Evolutionary conservation across 306 rosid species (phyloP), one percentile per base, ranked within the genome.

Genomic region (Erythrophleum fordii): DNA sequence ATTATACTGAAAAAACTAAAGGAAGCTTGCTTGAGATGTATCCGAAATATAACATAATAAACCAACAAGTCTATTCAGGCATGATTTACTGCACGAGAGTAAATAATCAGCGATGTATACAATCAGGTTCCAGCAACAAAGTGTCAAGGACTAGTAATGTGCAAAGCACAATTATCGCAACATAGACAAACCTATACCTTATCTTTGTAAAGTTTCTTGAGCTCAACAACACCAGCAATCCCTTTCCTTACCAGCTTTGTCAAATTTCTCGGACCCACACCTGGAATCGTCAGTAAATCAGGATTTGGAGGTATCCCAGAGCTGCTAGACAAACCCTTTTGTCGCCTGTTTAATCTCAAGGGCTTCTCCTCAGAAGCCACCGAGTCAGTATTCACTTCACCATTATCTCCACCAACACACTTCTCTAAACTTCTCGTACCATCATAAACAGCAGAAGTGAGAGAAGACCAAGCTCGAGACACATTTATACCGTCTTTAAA

Each of bases 221-320:
- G 97, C 80, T 95, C 90, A 29, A 93, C 92, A 55, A 95, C 92
- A 61, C 97, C 97, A 16, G 88, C 94, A 46, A 95, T 91, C 42
- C 98, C 98, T 68, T 95, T 95, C 80, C 87, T 88, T 49, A 91
- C 87, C 65, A 95, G 92, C 83, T 95, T 95, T 81, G 86, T 90
- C 87, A 93, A 78, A 87, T 95, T 95, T 66, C 99, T 89, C 34
- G 94, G 97, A 61, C 99, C 99, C 37, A 95, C 97, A 1, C 99
- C 99, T 0, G 99, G 99, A 84, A 95, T 91, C 4, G 97, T 85
- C 91, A 95, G 60, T 88, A 95, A 91, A 77, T 95, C 99, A 61
- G 99, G 97, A 78, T 84, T 90, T 12, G 90, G 86, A 0, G 84
- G 77, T n/a, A 83, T 29, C 22, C 77, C 75, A 25, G 84, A 83